Evolutionary conservation across 2,329 filamentous ascomycete genomes (phyloP), one percentile per base, ranked within the genome.

Genomic region (Stylonectria norvegica): DNA sequence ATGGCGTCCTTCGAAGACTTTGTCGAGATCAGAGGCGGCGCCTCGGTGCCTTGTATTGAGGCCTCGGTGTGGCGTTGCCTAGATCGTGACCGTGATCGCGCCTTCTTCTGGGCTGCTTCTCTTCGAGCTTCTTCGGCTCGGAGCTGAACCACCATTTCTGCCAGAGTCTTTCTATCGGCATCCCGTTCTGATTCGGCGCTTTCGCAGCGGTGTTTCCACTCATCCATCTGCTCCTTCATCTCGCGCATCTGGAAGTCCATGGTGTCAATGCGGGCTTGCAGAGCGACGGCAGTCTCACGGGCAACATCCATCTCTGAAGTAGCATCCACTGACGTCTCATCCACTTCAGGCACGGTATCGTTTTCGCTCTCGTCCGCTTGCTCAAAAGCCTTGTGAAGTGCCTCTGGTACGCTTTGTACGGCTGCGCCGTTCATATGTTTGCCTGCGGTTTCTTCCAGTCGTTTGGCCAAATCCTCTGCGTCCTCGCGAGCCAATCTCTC

Each of bases 111-210:
- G 4, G 66, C 66, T n/a, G 64, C 69, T 20, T 64, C 66, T 50
- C 66, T 69, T 48, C 60, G 67, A 20, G 70, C 73, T 50, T 78
- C 78, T 52, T 82, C 80, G 52, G 89, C 75, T 38, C 89, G 80
- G 40, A 96, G 85, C 50, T 85, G 83, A 53, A 87, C 74, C 10
- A 96, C 83, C 88, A 97, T 93, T 59, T 95, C 87, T 1, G 86
- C 83, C 31, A 98, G 68, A 2, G 84, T 85, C 62, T 85, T 83
- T 39, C 85, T 81, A 38, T 83, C 80, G 29, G 79, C 73, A 39
- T 84, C 80, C 32, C 84, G 79, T 55, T 95, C 89, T 7, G 77
- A 70, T 61, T 97, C 91, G 4, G 89, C 90, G 43, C 71, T 76
- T 62, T 95, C 86, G 7, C 89, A 89, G 20, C 88, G 81, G 40